These are phyloP conservation scores for Lyophyllum semitale DNA, from an alignment of 768 basidiomycete genomes.

Conservation along the genomic window DNA sequence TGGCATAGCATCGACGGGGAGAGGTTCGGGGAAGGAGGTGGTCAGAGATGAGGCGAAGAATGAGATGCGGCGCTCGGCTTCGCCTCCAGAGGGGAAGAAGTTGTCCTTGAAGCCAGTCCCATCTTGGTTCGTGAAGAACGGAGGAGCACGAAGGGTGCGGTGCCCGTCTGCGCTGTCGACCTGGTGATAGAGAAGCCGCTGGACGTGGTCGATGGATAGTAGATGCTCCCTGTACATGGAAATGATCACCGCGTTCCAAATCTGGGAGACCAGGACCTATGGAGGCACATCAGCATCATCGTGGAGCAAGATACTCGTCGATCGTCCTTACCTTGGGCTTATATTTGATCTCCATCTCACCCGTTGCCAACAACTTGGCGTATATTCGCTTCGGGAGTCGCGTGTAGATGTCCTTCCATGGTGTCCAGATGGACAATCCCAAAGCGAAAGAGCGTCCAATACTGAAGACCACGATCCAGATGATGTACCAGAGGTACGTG, in stretches of 20 bases:
- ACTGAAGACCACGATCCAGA: constrained; percentile 96
- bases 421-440: constrained; percentile 98
- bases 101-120: constrained; percentile 68
- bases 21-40: constrained; percentile 90
- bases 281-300: constrained; percentile 2
- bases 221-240: constrained; percentile 99
- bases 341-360: constrained; percentile 99
- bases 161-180: constrained; percentile 88
- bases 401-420: constrained; percentile 97
- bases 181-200: constrained; percentile 96
- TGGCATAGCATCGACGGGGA: constrained; percentile 98
- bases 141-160: constrained; percentile 91
- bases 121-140: constrained; percentile 96
- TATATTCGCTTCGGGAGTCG: constrained; percentile 97
- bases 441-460: constrained; percentile 88
- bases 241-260: constrained; percentile 99
- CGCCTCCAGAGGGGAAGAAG: constrained; percentile 93
- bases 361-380: constrained; percentile 93
- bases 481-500: constrained; percentile 99
- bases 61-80: constrained; percentile 96
- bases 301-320: background rate
- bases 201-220: constrained; percentile 96
- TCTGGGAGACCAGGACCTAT: constrained; percentile 92
- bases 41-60: constrained; percentile 99
- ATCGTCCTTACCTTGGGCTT: constrained; percentile 80